Evolutionary conservation across 2,329 filamentous ascomycete genomes (phyloP).

Genomic region (Trichophyton rubrum): DNA sequence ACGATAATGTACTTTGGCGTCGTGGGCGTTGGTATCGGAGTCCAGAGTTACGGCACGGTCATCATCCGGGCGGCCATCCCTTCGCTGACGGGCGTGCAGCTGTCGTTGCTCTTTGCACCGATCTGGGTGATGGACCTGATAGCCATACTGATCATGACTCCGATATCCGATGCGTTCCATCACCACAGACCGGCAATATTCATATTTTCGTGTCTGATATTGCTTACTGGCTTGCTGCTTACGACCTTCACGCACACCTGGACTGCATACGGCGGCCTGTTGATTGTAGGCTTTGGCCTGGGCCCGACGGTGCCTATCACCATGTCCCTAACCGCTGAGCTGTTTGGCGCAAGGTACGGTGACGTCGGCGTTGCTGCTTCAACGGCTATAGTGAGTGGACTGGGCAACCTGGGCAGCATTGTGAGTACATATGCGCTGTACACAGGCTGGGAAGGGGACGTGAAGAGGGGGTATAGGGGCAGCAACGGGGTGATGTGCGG

Average conservation of each 20-base stretch:
- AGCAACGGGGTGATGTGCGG: conserved; percentile 84
- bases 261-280: conserved; percentile 76
- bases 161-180: conserved; percentile 78
- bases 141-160: conserved; percentile 73
- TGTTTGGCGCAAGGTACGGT: conserved; percentile 79
- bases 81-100: conserved; percentile 55
- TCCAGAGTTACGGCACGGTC: conserved; percentile 74
- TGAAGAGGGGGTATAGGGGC: conserved; percentile 59
- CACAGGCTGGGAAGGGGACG: conserved; percentile 72
- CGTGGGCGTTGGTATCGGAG: conserved; percentile 81
- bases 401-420: conserved; percentile 77
- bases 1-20: conserved; percentile 90
- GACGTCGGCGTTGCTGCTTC: conserved; percentile 84
- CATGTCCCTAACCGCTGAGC: conserved; percentile 86
- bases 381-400: conserved; percentile 69
- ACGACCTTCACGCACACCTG: conserved; percentile 65
- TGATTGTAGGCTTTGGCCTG: conserved; percentile 81
- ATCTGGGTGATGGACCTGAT: conserved; percentile 89
- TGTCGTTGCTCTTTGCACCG: conserved; percentile 74
- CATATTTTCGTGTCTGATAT: conserved; percentile 58
- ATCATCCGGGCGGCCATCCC: conserved; percentile 74
- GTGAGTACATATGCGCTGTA: conserved; percentile 83
- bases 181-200: conserved; percentile 69
- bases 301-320: conserved; percentile 84
- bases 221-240: conserved; percentile 68